Base-by-base conservation (phyloP, 495 filamentous ascomycete genomes). In the Tetracladium marchalianum region DNA sequence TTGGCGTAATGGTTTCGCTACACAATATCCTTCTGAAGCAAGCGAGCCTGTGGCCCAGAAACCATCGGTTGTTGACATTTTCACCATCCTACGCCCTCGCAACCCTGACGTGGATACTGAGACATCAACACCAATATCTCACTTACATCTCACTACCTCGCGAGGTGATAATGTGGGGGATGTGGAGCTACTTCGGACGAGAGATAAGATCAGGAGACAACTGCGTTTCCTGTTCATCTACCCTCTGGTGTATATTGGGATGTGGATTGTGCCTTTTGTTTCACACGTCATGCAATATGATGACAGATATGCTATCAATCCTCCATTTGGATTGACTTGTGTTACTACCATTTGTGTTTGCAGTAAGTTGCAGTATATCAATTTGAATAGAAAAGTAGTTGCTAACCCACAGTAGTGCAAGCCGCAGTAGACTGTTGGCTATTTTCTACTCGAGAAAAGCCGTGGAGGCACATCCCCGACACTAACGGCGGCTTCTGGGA, bases 201-300 rank as follows among this genome's bases (percentile, higher is more conserved):
- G 79, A 35, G 65, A 71, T 34, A 70, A 69, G 39, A 81, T 84
- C 49, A 72, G 70, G 31, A 73, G 78, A 5, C 84, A 87, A 52
- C 66, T 87, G 10, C 72, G 80, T 37, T 68, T 81, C 24, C 62
- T 87, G 2, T 84, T 87, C 56, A 75, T 81, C 39, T 87, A 89
- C 60, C 84, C 84, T 6, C 54, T 78, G 11, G 66, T 80, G 41
- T 87, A 87, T 65, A 67, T 81, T n/a, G 53, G 78, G 19, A 74
- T 84, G 62, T 89, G 84, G 84, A 58, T 82, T 32, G 61, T 79
- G n/a, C 82, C 84, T 11, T 84, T 87, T 56, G 61, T 81, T 11
- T 67, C 65, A 18, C 77, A 87, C 59, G 66, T 73, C 43, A 53
- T 79, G 33, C 68, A 71, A 34, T 85, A 80, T 62, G 66, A 72